Base-by-base conservation (phyloP, 176 grass and related monocot genomes). In the bread wheat (Triticum aestivum) region DNA sequence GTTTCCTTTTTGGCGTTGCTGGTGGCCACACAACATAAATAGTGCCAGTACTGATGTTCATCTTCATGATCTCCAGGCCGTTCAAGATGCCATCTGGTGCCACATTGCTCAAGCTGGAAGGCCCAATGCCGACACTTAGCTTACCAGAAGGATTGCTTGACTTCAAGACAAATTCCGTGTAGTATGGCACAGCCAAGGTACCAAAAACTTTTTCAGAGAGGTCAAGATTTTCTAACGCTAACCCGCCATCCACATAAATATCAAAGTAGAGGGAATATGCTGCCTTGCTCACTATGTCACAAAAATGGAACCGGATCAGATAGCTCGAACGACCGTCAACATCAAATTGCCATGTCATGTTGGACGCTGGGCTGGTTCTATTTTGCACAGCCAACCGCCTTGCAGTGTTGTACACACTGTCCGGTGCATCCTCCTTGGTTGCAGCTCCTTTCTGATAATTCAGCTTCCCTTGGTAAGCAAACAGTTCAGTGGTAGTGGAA, bases 31-130 rank as follows among this genome's bases (percentile, higher is more conserved):
- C 86, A 20, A 96, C 75, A 5, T 39, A 76, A 62, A 92, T 90
- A 65, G 82, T 86, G 37, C 89, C 96, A 41, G 72, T 91, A 72
- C 91, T 96, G 66, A 96, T 88, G 88, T 94, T 94, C 96, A 98
- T 96, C 88, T 95, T 98, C 96, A 98, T 92, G 73, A 98, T 92
- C 90, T 98, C 96, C 78, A 98, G 88, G 14, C 96, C 93, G 65
- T 98, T 98, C 83, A 98, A 68, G 58, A 96, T 98, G n/a, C 88
- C 96, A 87, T 96, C 65, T 1, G 4, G 71, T 69, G 49, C 13
- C 56, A 17, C 24, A 45, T n/a, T 82, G 61, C 2, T 77, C 79
- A 91, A 63, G 24, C 29, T 69, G 77, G 90, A 95, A 89, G 96
- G 90, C 68, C 96, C 93, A 69, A 98, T 79, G 65, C 93, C 94